Conservation (phyloP, 306 rosid species). For the Quercus mongolica region DNA sequence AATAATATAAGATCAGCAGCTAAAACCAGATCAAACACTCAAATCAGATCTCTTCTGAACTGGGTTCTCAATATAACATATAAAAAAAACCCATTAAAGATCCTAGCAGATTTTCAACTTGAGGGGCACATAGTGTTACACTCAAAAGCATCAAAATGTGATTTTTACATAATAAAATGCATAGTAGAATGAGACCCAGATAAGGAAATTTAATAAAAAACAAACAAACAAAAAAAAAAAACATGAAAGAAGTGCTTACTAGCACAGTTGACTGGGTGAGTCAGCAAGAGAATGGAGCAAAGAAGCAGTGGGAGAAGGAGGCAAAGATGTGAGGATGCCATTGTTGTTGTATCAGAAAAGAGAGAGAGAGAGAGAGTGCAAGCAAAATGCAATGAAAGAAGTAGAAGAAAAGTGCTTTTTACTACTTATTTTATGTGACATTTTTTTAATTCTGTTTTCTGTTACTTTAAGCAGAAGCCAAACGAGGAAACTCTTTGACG, state of each 20-base stretch:
- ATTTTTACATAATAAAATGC: not conserved
- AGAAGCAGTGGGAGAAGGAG: constrained; percentile 31
- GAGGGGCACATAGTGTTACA: not conserved
- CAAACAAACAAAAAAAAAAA: not conserved
- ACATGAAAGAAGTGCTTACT: constrained; percentile 33
- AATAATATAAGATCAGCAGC: not conserved
- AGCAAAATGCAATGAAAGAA: not conserved
- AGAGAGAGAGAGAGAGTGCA: not conserved
- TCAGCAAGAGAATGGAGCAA: constrained; percentile 43
- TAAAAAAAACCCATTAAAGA: not conserved
- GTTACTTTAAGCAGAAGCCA: constrained; percentile 29
- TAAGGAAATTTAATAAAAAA: not conserved
- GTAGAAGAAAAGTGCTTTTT: not conserved
- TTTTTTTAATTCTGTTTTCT: not conserved
- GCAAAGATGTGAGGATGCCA: constrained; percentile 34
- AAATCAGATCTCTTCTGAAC: constrained; percentile 37
- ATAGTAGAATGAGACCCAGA: not conserved
- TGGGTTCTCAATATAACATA: not conserved
- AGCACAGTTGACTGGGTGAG: constrained; percentile 45
- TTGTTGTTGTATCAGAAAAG: constrained; percentile 13
- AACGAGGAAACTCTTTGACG: not conserved
- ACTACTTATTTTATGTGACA: not conserved
- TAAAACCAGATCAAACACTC: constrained; percentile 23
- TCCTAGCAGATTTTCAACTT: not conserved
- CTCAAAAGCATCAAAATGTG: not conserved